Conservation (phyloP, 495 filamentous ascomycete species). For the Daldinia concentrica region DNA sequence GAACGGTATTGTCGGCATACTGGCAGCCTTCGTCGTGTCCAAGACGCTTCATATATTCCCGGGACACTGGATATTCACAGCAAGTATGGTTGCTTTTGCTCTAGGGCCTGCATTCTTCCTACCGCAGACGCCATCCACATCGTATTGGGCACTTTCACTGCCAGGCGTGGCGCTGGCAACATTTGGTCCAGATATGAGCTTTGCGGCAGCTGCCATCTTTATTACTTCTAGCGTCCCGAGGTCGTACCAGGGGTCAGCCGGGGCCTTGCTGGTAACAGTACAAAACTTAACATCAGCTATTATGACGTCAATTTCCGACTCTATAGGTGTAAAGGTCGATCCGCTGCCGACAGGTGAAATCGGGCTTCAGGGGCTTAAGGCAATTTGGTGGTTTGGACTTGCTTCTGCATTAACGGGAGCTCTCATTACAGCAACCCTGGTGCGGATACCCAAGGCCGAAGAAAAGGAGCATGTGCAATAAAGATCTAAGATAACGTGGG, state of each 20-base stretch:
- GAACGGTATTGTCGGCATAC: constrained; percentile 55
- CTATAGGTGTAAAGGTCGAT: constrained; percentile 56
- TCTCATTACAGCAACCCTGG: constrained; percentile 52
- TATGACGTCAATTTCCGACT: constrained; percentile 56
- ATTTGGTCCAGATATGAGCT: constrained; percentile 69
- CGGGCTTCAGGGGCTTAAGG: constrained; percentile 54
- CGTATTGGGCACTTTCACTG: constrained; percentile 67
- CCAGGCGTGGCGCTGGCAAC: constrained; percentile 61
- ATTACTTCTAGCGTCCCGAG: constrained; percentile 63
- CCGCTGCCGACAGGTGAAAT: constrained; percentile 48
- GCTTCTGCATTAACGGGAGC: constrained; percentile 51
- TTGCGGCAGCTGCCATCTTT: constrained; percentile 67
- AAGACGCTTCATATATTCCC: constrained; percentile 56
- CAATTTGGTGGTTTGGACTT: constrained; percentile 62
- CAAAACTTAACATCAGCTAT: constrained; percentile 64
- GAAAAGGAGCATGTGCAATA: constrained; percentile 61
- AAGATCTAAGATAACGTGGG: not conserved
- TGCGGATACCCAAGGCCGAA: constrained; percentile 59
- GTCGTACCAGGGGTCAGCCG: constrained; percentile 70
- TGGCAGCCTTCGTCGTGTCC: constrained; percentile 59
- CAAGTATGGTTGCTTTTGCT: constrained; percentile 56
- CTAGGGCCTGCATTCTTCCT: constrained; percentile 56
- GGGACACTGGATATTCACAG: constrained; percentile 59
- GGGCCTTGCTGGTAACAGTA: constrained; percentile 68
- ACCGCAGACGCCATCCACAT: constrained; percentile 54